phyloP scores from a whole-genome alignment of 2,329 filamentous ascomycete species.

The Arachnomyces sp. region DNA sequence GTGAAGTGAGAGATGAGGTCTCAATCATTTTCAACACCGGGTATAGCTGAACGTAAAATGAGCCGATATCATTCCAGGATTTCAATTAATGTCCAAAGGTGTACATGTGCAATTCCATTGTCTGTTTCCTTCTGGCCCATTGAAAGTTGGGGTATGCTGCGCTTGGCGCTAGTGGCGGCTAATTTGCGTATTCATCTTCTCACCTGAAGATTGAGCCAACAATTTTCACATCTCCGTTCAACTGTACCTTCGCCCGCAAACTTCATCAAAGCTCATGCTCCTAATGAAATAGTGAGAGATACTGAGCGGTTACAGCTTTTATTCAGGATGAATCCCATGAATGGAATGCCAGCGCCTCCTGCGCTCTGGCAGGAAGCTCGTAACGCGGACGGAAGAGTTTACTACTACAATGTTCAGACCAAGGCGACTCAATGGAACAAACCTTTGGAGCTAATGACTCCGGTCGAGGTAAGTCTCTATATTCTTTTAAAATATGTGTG shows the following conservation, averaged over 20 bases:
- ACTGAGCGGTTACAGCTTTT: background rate
- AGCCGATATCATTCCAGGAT: slow-evolving; percentile 4
- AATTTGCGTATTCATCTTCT: slow-evolving; percentile 19
- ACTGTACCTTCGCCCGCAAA: no score
- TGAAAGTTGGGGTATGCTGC: slow-evolving; percentile 21
- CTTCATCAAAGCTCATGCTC: no score
- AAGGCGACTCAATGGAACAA: slow-evolving; percentile 93
- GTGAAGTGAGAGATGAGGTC: slow-evolving; percentile 14
- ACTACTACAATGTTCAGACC: slow-evolving; percentile 83
- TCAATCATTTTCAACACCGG: slow-evolving; percentile 15
- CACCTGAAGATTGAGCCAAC: slow-evolving; percentile 3
- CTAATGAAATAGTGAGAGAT: background rate
- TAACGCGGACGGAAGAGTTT: slow-evolving; percentile 72
- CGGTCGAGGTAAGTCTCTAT: slow-evolving; percentile 58
- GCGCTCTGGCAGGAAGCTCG: slow-evolving; percentile 72
- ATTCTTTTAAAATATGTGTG: slow-evolving; percentile 8
- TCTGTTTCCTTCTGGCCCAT: no score
- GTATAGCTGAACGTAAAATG: slow-evolving; percentile 6
- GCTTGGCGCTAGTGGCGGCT: slow-evolving; percentile 14
- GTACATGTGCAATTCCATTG: slow-evolving; percentile 14
- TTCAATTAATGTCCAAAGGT: slow-evolving; percentile 1
- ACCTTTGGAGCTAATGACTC: slow-evolving; percentile 79
- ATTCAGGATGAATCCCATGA: slow-evolving; percentile 45
- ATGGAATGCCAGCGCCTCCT: slow-evolving; percentile 46
- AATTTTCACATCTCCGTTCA: no score